Percentiles rank a stretch among this genome's conserved stretches.
These are phyloP conservation scores for Akanthomyces dipterigenus DNA, from an alignment of 2,329 filamentous ascomycete species.

Conservation along the genomic window DNA sequence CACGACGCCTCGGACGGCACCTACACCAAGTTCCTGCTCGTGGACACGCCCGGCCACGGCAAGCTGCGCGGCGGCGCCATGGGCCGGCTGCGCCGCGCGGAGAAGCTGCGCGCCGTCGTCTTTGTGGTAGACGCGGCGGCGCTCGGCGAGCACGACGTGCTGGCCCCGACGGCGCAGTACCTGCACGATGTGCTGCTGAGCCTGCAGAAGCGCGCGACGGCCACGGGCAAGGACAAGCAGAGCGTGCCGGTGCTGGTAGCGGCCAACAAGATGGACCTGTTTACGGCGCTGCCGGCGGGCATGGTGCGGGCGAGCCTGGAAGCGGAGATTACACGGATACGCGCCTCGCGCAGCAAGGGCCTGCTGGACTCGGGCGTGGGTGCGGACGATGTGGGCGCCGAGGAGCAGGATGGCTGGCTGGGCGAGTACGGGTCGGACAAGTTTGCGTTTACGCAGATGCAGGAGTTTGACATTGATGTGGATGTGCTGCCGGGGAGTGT, in stretches of 20 bases:
- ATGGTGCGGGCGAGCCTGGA: constrained; percentile 73
- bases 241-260: constrained; percentile 72
- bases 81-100: constrained; percentile 35
- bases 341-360: constrained; percentile 70
- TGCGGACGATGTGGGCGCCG: constrained; percentile 50
- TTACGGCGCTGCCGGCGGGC: constrained; percentile 77
- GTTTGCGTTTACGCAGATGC: constrained; percentile 76
- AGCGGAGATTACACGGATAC: constrained; percentile 71
- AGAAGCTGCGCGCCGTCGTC: constrained; percentile 64
- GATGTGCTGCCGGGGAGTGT: constrained; percentile 72
- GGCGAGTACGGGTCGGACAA: constrained; percentile 71
- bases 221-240: constrained; percentile 24
- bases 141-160: constrained; percentile 49
- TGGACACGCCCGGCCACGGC: constrained; percentile 92
- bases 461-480: constrained; percentile 74
- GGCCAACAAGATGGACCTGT: constrained; percentile 93
- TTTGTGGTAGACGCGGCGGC: constrained; percentile 84
- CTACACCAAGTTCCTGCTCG: constrained; percentile 65
- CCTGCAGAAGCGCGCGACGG: constrained; percentile 66
- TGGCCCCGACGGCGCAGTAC: constrained; percentile 73
- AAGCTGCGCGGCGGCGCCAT: constrained; percentile 75
- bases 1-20: constrained; percentile 47
- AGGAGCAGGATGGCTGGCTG: constrained; percentile 77
- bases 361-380: constrained; percentile 76
- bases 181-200: constrained; percentile 82